Conservation (phyloP, 306 rosid genomes). For the Alnus glutinosa region DNA sequence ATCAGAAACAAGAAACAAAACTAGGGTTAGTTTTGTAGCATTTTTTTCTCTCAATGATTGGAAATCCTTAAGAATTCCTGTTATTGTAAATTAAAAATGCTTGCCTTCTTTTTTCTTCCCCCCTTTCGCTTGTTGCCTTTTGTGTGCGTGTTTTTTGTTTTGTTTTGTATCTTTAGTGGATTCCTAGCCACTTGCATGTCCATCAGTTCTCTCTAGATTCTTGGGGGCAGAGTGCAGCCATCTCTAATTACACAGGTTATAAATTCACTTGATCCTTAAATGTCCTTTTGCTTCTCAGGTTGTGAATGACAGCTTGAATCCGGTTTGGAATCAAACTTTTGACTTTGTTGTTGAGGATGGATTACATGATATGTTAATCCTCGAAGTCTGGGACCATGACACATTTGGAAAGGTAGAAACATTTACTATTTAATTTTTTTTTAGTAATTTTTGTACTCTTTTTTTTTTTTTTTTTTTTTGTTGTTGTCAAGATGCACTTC, state of each 20-base stretch:
- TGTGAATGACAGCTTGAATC: constrained; percentile 85
- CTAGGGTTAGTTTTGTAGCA: constrained; percentile 59
- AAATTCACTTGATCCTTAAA: constrained; percentile 21
- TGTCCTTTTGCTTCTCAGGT: constrained; percentile 55
- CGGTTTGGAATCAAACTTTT: constrained; percentile 96
- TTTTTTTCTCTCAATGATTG: not conserved
- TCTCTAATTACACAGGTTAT: constrained; percentile 11
- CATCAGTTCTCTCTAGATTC: constrained; percentile 13
- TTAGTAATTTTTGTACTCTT: not conserved
- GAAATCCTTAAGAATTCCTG: constrained; percentile 18
- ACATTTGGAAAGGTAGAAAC: constrained; percentile 89
- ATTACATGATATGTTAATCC: constrained; percentile 86
- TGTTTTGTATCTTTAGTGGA: not conserved
- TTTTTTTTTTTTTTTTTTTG: not conserved
- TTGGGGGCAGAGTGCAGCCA: not conserved
- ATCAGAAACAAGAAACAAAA: constrained; percentile 74
- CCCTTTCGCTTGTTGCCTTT: constrained; percentile 11
- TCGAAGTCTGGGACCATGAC: constrained; percentile 93
- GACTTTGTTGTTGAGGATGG: constrained; percentile 98
- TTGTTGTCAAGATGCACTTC: not conserved
- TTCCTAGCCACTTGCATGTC: constrained; percentile 12
- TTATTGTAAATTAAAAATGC: not conserved
- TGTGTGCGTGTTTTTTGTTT: not conserved
- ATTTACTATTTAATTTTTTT: not conserved
- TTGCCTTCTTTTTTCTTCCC: not conserved